Evolutionary conservation across 1,284 basidiomycete genomes (phyloP).

Genomic region (Agaricales sp.): DNA sequence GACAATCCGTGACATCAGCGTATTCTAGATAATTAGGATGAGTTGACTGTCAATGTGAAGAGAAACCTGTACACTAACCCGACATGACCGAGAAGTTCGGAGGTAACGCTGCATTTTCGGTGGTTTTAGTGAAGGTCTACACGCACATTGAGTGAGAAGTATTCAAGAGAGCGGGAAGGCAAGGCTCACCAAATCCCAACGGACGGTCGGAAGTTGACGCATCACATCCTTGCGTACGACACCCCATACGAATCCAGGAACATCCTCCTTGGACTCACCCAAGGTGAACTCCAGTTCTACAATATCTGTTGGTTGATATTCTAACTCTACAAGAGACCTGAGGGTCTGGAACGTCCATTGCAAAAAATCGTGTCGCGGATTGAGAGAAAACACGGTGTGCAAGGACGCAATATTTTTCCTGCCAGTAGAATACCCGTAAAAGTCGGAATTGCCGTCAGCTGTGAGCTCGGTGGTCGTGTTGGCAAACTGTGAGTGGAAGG

Average conservation of each 20-base stretch:
- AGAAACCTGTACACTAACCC: conserved; percentile 25
- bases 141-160: conserved; percentile 9
- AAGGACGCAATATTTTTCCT: conserved; percentile 65
- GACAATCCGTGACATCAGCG: conserved; percentile 69
- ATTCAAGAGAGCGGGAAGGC: background rate
- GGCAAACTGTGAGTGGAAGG: conserved; percentile 62
- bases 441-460: conserved; percentile 66
- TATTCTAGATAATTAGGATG: conserved; percentile 37
- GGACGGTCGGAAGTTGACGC: conserved; percentile 49
- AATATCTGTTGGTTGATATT: conserved; percentile 57
- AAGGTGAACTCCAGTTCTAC: conserved; percentile 74
- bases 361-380: conserved; percentile 76
- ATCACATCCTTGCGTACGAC: conserved; percentile 75
- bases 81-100: conserved; percentile 62
- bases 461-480: conserved; percentile 43
- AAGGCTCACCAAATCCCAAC: conserved; percentile 77
- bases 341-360: conserved; percentile 52
- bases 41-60: conserved; percentile 6
- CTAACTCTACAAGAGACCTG: conserved; percentile 63
- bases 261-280: conserved; percentile 35
- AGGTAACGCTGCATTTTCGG: conserved; percentile 55
- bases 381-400: conserved; percentile 69
- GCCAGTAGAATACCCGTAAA: conserved; percentile 80
- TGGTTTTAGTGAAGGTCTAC: conserved; percentile 73
- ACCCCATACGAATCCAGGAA: conserved; percentile 72